These are phyloP conservation scores for Trichothecium roseum DNA, from an alignment of 2,329 filamentous ascomycete genomes.

Conservation along the genomic window DNA sequence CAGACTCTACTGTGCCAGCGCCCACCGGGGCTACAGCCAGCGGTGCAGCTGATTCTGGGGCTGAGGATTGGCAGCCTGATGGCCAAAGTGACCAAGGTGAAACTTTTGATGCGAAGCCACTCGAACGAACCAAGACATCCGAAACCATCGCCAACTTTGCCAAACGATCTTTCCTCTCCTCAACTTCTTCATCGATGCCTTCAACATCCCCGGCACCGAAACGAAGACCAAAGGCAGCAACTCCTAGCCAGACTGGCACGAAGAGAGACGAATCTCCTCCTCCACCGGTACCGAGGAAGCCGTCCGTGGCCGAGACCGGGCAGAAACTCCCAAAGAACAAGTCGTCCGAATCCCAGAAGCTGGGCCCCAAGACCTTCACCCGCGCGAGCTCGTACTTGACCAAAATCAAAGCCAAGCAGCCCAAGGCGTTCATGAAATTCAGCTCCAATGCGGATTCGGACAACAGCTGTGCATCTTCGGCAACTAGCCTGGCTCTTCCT, in stretches of 20 bases:
- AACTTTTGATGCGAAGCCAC: neutral
- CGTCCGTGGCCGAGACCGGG: too few species aligned
- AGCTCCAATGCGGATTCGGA: conserved; percentile 25
- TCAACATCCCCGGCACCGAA: conserved; percentile 27
- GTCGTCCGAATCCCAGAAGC: conserved; percentile 23
- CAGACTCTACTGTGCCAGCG: neutral
- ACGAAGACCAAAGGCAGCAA: conserved; percentile 13
- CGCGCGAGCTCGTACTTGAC: conserved; percentile 38
- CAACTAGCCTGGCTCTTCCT: conserved; percentile 32
- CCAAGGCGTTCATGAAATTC: conserved; percentile 29
- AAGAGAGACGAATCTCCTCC: conserved; percentile 8
- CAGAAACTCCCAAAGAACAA: conserved; percentile 5
- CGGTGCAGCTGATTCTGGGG: too few species aligned
- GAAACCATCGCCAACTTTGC: conserved; percentile 40
- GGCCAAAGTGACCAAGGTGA: too few species aligned
- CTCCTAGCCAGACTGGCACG: conserved; percentile 11
- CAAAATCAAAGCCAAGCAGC: conserved; percentile 37
- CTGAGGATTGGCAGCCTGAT: too few species aligned
- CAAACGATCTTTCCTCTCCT: conserved; percentile 39
- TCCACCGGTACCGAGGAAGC: too few species aligned
- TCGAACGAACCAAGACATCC: conserved; percentile 19
- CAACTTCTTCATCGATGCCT: conserved; percentile 27
- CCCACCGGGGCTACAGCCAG: too few species aligned
- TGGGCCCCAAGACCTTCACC: conserved; percentile 26
- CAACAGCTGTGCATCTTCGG: conserved; percentile 35